phyloP scores from a whole-genome alignment of 441 rosid genomes.

The Croton setiger region DNA sequence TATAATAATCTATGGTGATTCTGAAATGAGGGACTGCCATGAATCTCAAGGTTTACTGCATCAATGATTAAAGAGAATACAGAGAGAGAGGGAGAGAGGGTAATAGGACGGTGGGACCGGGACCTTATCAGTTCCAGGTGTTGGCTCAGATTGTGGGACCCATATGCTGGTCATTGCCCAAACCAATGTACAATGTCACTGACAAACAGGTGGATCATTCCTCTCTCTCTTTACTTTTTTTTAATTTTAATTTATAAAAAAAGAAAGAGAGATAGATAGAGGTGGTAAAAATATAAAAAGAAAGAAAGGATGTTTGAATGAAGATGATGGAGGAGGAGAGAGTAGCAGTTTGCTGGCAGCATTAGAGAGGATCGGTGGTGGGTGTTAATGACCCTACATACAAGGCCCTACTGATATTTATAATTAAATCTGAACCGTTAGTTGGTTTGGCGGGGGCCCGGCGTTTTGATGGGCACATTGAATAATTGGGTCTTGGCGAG shows the following conservation, averaged over 20 bases:
- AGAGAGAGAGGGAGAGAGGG: conserved; percentile 3
- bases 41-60: conserved; percentile 39
- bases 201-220: conserved; percentile 82
- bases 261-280: not conserved
- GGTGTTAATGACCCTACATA: conserved; percentile 38
- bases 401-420: conserved; percentile 8
- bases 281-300: not conserved
- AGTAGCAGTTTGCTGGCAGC: conserved; percentile 24
- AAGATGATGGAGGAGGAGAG: too few relatives aligned
- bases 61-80: conserved; percentile 41
- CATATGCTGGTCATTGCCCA: conserved; percentile 49
- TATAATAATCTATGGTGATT: not conserved
- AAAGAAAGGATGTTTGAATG: too few relatives aligned
- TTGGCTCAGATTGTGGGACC: conserved; percentile 62
- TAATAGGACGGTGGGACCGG: conserved; percentile 32
- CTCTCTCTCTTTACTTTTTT: conserved; percentile 19
- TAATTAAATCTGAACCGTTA: conserved; percentile 37
- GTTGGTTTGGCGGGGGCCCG: conserved; percentile 21
- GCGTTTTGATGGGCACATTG: conserved; percentile 31
- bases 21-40: conserved; percentile 26
- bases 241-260: not conserved
- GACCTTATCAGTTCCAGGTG: conserved; percentile 60
- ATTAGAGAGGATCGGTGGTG: conserved; percentile 35
- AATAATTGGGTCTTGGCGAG: conserved; percentile 41
- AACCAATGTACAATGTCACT: conserved; percentile 59